Conservation (phyloP, 2,329 filamentous ascomycete genomes). For the Lecanoromycetidae sp. region DNA sequence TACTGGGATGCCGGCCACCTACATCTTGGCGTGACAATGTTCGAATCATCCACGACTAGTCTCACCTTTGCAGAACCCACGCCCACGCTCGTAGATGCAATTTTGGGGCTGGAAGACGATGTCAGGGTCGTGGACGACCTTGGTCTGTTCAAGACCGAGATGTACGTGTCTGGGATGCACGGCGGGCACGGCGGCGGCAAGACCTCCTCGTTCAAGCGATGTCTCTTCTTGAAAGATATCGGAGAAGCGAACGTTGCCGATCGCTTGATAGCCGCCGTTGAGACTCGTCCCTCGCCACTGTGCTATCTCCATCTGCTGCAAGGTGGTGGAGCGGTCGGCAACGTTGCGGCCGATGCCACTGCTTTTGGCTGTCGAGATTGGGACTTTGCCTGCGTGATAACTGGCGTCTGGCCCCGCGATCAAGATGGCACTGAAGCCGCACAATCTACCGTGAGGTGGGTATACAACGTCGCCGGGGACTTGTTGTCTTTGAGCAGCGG, state of each 20-base stretch:
- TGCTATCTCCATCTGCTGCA: conserved; percentile 55
- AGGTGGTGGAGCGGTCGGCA: conserved; percentile 42
- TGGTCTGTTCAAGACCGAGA: conserved; percentile 45
- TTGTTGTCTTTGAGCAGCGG: conserved; percentile 42
- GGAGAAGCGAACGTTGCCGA: conserved; percentile 25
- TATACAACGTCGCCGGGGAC: conserved; percentile 39
- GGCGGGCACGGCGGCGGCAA: conserved; percentile 46
- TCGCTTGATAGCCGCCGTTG: conserved; percentile 35
- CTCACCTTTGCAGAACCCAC: conserved; percentile 13
- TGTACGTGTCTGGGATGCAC: conserved; percentile 50
- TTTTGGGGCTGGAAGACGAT: conserved; percentile 28
- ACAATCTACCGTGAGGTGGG: conserved; percentile 38
- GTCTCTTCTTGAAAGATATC: conserved; percentile 46
- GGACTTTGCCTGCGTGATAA: conserved; percentile 53
- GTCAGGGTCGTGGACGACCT: conserved; percentile 34
- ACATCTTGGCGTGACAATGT: conserved; percentile 41
- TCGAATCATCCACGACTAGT: conserved; percentile 29
- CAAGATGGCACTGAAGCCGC: conserved; percentile 36
- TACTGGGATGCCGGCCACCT: conserved; percentile 37
- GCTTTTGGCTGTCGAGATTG: conserved; percentile 54
- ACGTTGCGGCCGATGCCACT: conserved; percentile 35
- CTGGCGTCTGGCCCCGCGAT: conserved; percentile 47
- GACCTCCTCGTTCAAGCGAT: conserved; percentile 54
- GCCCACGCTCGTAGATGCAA: conserved; percentile 10
- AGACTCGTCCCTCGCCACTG: conserved; percentile 38